A percentile compares a stretch with the other conserved stretches of the same genome.
phyloP scores from a whole-genome alignment of 2,329 filamentous ascomycete genomes.

The Fusarium tricinctum region DNA sequence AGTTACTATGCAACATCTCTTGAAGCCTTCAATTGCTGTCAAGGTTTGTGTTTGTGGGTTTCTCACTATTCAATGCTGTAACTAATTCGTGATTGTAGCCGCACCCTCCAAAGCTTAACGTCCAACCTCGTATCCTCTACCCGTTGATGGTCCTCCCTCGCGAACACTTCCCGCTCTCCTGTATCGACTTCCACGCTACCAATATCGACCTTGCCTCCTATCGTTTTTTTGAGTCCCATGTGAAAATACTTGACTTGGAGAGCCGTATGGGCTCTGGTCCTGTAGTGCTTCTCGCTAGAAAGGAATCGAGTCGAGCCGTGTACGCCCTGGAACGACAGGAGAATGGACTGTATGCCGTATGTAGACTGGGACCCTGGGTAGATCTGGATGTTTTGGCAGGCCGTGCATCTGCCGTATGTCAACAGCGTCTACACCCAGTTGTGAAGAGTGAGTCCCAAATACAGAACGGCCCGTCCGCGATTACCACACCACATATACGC shows the following conservation, averaged over 20 bases:
- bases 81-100: slow-evolving; percentile 58
- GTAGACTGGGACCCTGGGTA: slow-evolving; percentile 76
- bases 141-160: slow-evolving; percentile 74
- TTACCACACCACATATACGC: slow-evolving; percentile 63
- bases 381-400: slow-evolving; percentile 67
- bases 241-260: slow-evolving; percentile 75
- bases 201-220: slow-evolving; percentile 65
- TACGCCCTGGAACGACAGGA: slow-evolving; percentile 77
- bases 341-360: slow-evolving; percentile 74
- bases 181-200: slow-evolving; percentile 68
- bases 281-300: slow-evolving; percentile 72
- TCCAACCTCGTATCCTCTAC: slow-evolving; percentile 68
- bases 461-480: slow-evolving; percentile 39
- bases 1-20: slow-evolving; percentile 64
- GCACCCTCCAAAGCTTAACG: slow-evolving; percentile 66
- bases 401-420: slow-evolving; percentile 60
- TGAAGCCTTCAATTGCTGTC: slow-evolving; percentile 66
- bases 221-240: slow-evolving; percentile 71
- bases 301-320: slow-evolving; percentile 66
- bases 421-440: slow-evolving; percentile 49
- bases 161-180: slow-evolving; percentile 71
- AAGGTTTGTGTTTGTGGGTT: slow-evolving; percentile 58
- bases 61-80: neutral
- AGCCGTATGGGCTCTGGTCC: slow-evolving; percentile 68
- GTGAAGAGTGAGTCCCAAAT: slow-evolving; percentile 34